phyloP scores from a whole-genome alignment of 1,139 yeast genomes.

The Meyerozyma guilliermondii region DNA sequence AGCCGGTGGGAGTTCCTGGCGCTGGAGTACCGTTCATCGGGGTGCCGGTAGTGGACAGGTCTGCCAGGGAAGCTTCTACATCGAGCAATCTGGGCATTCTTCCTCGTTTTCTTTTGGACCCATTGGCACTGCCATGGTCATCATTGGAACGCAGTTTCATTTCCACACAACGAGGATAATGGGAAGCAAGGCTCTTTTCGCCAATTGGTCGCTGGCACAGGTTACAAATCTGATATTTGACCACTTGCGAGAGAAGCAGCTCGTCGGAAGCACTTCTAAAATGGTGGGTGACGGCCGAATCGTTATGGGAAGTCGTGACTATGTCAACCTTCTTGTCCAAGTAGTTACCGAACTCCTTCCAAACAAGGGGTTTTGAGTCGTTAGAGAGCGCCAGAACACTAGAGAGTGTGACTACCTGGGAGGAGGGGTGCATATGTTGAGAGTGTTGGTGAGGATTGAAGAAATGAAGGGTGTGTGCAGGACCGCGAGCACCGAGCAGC shows the following conservation, averaged over 20 bases:
- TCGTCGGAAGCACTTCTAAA: constrained; percentile 24
- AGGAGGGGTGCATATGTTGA: constrained; percentile 1
- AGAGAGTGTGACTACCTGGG: constrained; percentile 1
- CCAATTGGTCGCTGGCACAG: constrained; percentile 63
- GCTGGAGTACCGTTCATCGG: constrained; percentile 26
- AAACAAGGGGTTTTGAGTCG: constrained; percentile 24
- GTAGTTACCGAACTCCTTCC: constrained; percentile 63
- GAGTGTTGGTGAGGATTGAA: neutral
- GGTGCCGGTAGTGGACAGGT: constrained; percentile 30
- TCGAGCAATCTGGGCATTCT: constrained; percentile 21
- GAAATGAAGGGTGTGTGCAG: neutral
- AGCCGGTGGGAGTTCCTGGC: constrained; percentile 20
- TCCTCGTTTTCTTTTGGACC: constrained; percentile 28
- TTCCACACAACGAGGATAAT: constrained; percentile 44
- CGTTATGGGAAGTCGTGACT: constrained; percentile 12
- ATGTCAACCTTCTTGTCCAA: constrained; percentile 44
- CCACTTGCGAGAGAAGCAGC: constrained; percentile 38
- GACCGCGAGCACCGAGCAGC: too few relatives aligned
- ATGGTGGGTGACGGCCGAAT: constrained; percentile 12
- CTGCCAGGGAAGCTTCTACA: constrained; percentile 37
- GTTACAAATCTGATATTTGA: constrained; percentile 61
- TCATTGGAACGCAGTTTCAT: constrained; percentile 28
- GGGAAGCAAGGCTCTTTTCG: constrained; percentile 38
- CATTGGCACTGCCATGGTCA: constrained; percentile 14
- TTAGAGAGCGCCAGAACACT: constrained; percentile 3